phyloP scores from a whole-genome alignment of 139 green algal genomes.

The Eudorina sp. region DNA sequence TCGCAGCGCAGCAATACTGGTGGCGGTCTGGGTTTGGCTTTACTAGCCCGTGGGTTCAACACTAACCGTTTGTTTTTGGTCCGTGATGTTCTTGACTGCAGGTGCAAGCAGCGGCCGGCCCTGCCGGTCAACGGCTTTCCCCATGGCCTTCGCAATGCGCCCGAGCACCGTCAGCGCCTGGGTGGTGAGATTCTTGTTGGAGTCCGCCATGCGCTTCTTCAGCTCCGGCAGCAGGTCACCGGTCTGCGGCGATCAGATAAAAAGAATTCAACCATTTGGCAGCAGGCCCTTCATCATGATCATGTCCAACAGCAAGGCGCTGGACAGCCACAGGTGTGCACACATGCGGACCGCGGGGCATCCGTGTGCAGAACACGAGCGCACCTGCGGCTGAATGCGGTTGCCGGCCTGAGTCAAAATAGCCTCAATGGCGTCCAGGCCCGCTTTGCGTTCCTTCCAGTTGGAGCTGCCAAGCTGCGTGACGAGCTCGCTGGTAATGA shows the following conservation, averaged over 20 bases:
- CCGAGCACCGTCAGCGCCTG: conserved; percentile 80
- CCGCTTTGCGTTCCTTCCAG: conserved; percentile 96
- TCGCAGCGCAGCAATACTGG: too few species aligned
- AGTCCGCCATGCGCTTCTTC: conserved; percentile 89
- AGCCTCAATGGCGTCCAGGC: conserved; percentile 85
- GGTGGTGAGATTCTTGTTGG: conserved; percentile 92
- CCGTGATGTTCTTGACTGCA: conserved; percentile 84
- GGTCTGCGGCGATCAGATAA: conserved; percentile 48
- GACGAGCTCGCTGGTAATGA: conserved; percentile 74
- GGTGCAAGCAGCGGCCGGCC: conserved; percentile 67
- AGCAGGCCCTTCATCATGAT: too few species aligned
- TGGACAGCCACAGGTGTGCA: too few species aligned
- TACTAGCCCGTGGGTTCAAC: too few species aligned
- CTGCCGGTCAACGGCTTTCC: conserved; percentile 75
- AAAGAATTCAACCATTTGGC: too few species aligned
- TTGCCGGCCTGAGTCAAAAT: conserved; percentile 72
- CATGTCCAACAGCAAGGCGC: too few species aligned
- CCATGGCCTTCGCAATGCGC: conserved; percentile 88
- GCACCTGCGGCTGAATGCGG: conserved; percentile 69
- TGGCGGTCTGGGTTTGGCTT: too few species aligned
- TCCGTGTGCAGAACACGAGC: too few species aligned
- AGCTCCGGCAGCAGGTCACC: conserved; percentile 89
- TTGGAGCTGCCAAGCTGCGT: conserved; percentile 65
- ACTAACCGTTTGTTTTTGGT: conserved; percentile 90
- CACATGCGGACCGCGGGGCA: too few species aligned